Base-by-base conservation (phyloP, 2,329 filamentous ascomycete species). In the Ophiocordyceps australis region DNA sequence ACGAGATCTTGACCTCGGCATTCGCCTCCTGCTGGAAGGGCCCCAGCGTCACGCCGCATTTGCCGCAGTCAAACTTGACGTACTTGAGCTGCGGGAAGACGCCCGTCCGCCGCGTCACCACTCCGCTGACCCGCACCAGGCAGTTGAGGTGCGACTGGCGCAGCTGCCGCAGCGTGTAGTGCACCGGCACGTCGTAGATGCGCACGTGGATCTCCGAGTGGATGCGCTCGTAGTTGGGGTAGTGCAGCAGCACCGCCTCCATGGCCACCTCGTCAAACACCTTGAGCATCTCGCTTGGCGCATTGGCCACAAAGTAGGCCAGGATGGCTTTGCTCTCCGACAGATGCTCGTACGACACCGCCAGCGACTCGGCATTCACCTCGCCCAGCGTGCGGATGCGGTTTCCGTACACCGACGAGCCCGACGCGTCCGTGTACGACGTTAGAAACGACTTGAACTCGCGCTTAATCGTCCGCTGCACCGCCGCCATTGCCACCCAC, bases 41-140 rank as follows among this genome's bases (percentile, higher is more conserved):
- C 2, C 89, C 89, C 4, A 98, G 66, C 1, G 83, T 93, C 23
- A 80, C 68, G 32, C 81, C 80, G 42, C 89, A 98, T 55, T 94
- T 98, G 30, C 63, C 72, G 54, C 89, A 98, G 55, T 94, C 81
- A 45, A 98, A 95, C 55, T 94, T 93, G 55, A 98, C 81, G 50
- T 95, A 94, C 51, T 95, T 95, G 32, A 98, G 62, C 55, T 98
- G 89, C 4, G 89, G 89, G 49, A 98, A 98, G 24, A 98, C 91
- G 29, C 89, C 89, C 15, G 76, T 91, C 37, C 89, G 72, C 35
- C 89, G 74, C 18, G 89, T 98, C 16, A 98, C 89, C 5, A 98
- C 89, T 37, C 89, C 89, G 39, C 78, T 85, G 28, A 98, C 89
- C 27, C 86, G 75, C 20, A 98, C 80, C 22, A 98, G 63, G 41